Percentiles rank a stretch among this genome's conserved stretches.
phyloP scores from a whole-genome alignment of 495 filamentous ascomycete species.

The Neurospora intermedia region DNA sequence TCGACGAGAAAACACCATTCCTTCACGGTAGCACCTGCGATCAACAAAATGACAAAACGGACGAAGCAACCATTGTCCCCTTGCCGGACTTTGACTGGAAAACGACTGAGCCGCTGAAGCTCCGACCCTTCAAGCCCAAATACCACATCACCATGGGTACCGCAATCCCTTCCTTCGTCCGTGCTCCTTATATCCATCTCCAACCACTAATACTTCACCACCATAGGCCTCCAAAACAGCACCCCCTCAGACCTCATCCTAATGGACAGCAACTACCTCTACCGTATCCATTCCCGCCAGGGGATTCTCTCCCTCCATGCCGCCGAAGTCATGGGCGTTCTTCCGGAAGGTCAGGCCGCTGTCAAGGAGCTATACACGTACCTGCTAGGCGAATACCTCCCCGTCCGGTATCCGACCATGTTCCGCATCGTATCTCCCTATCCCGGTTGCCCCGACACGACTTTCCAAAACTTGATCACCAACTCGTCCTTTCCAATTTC shows the following conservation, averaged over 20 bases:
- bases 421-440: slow-evolving; percentile 30
- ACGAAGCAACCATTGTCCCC: slow-evolving; percentile 32
- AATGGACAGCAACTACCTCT: slow-evolving; percentile 56
- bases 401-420: slow-evolving; percentile 52
- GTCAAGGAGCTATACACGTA: slow-evolving; percentile 58
- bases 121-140: slow-evolving; percentile 59
- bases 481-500: slow-evolving; percentile 30
- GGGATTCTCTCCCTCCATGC: slow-evolving; percentile 38
- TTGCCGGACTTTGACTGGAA: slow-evolving; percentile 50
- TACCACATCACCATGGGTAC: slow-evolving; percentile 68
- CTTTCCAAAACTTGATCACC: slow-evolving; percentile 37
- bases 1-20: not conserved
- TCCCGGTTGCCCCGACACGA: not conserved
- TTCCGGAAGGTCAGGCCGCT: slow-evolving; percentile 35
- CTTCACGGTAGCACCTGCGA: not conserved
- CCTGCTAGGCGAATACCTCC: slow-evolving; percentile 52
- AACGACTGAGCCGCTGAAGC: slow-evolving; percentile 45
- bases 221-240: slow-evolving; percentile 33
- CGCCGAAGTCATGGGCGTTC: slow-evolving; percentile 33
- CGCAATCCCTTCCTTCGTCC: not conserved
- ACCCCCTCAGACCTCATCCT: slow-evolving; percentile 51
- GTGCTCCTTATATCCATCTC: not conserved
- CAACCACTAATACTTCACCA: not conserved
- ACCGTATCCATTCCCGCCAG: slow-evolving; percentile 44
- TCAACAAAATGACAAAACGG: not conserved